A percentile compares a stretch with the other conserved stretches of the same genome.
These are phyloP conservation scores for Pyropia yezoensis DNA, from an alignment of 23 red algal genomes.

Conservation along the genomic window DNA sequence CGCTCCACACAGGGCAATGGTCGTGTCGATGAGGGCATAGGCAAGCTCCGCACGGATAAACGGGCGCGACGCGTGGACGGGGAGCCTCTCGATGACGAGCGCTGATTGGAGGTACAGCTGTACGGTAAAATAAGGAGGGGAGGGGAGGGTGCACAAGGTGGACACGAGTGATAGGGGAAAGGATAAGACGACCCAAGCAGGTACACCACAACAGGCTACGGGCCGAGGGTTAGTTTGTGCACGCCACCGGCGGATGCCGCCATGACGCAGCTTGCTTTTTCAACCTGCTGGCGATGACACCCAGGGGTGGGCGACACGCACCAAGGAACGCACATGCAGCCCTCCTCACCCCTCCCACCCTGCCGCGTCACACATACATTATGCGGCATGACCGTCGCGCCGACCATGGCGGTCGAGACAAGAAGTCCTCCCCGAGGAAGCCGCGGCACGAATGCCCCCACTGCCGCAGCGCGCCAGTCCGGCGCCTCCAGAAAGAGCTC, in stretches of 20 bases:
- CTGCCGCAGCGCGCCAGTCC: conserved; percentile 14
- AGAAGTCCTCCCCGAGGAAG: conserved; percentile 53
- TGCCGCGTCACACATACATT: conserved; percentile 26
- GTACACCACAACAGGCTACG: no score
- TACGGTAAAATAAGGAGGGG: no score
- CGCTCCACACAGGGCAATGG: conserved; percentile 44
- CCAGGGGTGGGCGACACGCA: neutral
- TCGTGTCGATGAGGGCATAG: conserved; percentile 74
- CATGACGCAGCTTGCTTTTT: no score
- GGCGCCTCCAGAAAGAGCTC: conserved; percentile 79
- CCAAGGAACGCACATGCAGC: conserved; percentile 10
- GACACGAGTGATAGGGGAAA: no score
- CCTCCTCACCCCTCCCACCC: no score
- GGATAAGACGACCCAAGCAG: no score
- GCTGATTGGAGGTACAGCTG: conserved; percentile 90
- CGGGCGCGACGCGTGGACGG: no score
- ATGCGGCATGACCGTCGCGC: conserved; percentile 96
- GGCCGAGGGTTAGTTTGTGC: no score
- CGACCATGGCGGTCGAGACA: conserved; percentile 75
- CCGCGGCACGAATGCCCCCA: conserved; percentile 50
- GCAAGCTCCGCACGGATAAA: conserved; percentile 34
- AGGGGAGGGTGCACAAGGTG: no score
- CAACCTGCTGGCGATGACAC: no score
- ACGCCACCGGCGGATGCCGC: no score
- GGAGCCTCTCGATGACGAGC: conserved; percentile 74